phyloP scores from a whole-genome alignment of 768 basidiomycete genomes.

The Phaeotremella skinneri region DNA sequence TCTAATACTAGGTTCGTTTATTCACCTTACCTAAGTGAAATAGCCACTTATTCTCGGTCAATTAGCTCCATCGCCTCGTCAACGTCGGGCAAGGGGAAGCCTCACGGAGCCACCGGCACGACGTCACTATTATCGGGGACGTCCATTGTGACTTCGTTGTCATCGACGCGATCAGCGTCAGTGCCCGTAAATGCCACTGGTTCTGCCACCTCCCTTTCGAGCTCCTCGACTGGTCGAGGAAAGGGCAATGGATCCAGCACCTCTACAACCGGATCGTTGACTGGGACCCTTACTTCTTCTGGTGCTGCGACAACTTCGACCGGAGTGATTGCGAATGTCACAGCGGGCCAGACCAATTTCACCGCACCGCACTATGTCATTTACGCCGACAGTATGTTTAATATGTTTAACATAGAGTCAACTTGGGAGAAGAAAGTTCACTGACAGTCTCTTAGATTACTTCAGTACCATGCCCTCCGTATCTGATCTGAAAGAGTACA shows the following conservation, averaged over 20 bases:
- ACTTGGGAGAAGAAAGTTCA: too few species aligned
- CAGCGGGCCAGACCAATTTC: constrained; percentile 6
- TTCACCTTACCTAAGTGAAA: too few species aligned
- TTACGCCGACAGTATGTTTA: constrained; percentile 38
- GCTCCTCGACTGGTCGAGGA: not conserved
- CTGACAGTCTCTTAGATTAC: constrained; percentile 29
- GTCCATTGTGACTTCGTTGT: not conserved
- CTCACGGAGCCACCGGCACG: too few species aligned
- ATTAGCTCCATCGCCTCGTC: too few species aligned
- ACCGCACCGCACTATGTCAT: constrained; percentile 42
- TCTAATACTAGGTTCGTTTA: too few species aligned
- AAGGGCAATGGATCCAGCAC: not conserved
- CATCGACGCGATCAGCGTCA: not conserved
- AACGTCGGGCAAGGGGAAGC: too few species aligned
- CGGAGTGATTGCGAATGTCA: not conserved
- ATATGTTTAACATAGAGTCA: not conserved
- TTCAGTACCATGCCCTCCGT: constrained; percentile 42
- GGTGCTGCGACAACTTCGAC: not conserved
- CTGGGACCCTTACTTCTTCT: not conserved
- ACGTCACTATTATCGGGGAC: not conserved
- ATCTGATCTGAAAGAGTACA: constrained; percentile 33
- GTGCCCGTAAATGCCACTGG: not conserved
- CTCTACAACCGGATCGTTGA: not conserved
- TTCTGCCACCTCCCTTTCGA: not conserved
- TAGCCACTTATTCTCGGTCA: too few species aligned